Percentiles rank a stretch among this genome's conserved stretches.
These are phyloP conservation scores for Clavaria fumosa DNA, from an alignment of 768 basidiomycete genomes.

Conservation along the genomic window DNA sequence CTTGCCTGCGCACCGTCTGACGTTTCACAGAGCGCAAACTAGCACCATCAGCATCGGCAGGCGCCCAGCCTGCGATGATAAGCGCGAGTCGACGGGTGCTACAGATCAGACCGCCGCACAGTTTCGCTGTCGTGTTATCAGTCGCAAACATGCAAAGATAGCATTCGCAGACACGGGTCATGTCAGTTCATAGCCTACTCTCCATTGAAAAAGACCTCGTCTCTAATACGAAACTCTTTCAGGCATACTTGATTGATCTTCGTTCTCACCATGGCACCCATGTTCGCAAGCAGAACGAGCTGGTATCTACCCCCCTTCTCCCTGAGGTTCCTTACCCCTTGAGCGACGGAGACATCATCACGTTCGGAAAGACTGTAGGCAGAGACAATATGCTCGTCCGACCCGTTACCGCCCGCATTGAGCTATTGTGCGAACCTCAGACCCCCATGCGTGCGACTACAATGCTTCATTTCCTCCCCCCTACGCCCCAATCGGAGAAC, in stretches of 20 bases:
- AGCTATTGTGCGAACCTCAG: constrained; percentile 37
- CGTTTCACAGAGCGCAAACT: constrained; percentile 36
- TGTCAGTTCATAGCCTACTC: constrained; percentile 23
- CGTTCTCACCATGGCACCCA: constrained; percentile 69
- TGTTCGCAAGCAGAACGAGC: constrained; percentile 37
- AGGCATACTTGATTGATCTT: constrained; percentile 61
- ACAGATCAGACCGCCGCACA: constrained; percentile 34
- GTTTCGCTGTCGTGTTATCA: constrained; percentile 68
- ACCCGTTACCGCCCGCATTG: constrained; percentile 46
- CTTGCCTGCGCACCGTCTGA: constrained; percentile 29
- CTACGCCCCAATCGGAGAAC: too few relatives aligned
- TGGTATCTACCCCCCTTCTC: constrained; percentile 29
- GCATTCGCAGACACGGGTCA: constrained; percentile 54
- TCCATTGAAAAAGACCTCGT: constrained; percentile 6
- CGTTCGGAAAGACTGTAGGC: constrained; percentile 66
- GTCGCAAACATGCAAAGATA: constrained; percentile 65
- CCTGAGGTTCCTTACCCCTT: constrained; percentile 43
- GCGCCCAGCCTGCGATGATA: constrained; percentile 37
- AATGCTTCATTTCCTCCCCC: too few relatives aligned
- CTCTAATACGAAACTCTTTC: constrained; percentile 7
- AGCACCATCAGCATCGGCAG: constrained; percentile 51
- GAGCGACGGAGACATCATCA: constrained; percentile 52
- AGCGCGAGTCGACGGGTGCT: constrained; percentile 22
- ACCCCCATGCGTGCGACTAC: too few relatives aligned
- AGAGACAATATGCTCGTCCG: constrained; percentile 42